Conservation (phyloP, 306 rosid genomes). For the Dalbergia oliveri region DNA sequence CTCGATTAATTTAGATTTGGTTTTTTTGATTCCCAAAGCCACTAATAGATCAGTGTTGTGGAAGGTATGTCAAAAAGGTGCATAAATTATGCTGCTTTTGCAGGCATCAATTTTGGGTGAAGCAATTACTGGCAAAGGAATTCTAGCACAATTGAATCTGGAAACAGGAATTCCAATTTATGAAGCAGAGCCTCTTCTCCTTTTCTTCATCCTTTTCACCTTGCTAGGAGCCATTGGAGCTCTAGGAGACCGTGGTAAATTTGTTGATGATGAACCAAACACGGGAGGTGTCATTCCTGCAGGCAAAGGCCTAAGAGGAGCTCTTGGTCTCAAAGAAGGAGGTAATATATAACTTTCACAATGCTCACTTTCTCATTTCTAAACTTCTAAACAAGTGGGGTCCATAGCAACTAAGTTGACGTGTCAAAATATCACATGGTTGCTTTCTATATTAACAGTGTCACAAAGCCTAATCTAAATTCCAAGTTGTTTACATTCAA, state of each 20-base stretch:
- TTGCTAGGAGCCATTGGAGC: slow-evolving; percentile 99
- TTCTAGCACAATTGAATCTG: slow-evolving; percentile 83
- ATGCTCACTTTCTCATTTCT: slow-evolving; percentile 8
- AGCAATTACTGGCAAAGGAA: slow-evolving; percentile 92
- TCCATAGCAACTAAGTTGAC: too few species aligned
- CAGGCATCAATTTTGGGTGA: slow-evolving; percentile 97
- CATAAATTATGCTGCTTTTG: slow-evolving; percentile 27
- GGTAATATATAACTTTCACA: slow-evolving; percentile 52
- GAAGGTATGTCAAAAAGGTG: background rate
- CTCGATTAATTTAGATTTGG: background rate
- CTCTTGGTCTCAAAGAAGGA: slow-evolving; percentile 91
- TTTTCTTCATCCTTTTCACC: slow-evolving; percentile 94
- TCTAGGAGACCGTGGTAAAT: slow-evolving; percentile 91
- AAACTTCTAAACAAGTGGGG: background rate
- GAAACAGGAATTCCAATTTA: slow-evolving; percentile 95
- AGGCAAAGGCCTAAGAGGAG: slow-evolving; percentile 71
- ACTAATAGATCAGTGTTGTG: background rate
- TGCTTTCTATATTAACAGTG: background rate
- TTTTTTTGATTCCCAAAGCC: background rate
- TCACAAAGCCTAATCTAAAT: background rate
- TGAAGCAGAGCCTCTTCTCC: slow-evolving; percentile 97
- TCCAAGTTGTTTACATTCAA: background rate
- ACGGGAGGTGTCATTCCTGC: slow-evolving; percentile 84
- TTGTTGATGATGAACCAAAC: slow-evolving; percentile 81
- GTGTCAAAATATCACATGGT: background rate